phyloP scores from a whole-genome alignment of 805 yeast genomes.

The Teunomyces pallodes region DNA sequence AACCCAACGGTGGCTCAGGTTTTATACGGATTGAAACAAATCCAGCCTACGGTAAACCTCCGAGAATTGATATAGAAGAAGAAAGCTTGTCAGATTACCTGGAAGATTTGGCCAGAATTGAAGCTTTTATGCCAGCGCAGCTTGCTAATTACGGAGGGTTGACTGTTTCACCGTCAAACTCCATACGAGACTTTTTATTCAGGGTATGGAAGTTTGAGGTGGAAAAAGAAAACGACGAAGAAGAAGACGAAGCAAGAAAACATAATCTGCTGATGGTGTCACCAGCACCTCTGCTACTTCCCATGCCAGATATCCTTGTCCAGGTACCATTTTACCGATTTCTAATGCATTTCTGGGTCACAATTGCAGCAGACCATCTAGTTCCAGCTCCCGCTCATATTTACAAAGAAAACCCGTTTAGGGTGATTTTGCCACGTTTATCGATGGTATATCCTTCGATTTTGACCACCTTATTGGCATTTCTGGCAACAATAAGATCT shows the following conservation, averaged over 20 bases:
- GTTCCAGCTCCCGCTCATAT: constrained; percentile 63
- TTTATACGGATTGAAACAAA: neutral
- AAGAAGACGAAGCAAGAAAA: constrained; percentile 1
- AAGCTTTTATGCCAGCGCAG: constrained; percentile 19
- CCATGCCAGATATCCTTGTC: constrained; percentile 56
- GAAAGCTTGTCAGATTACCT: constrained; percentile 24
- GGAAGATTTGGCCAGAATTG: constrained; percentile 34
- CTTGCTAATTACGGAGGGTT: constrained; percentile 12
- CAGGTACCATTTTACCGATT: constrained; percentile 60
- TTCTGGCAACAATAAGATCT: constrained; percentile 33
- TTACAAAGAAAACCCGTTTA: constrained; percentile 65
- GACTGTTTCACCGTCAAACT: neutral
- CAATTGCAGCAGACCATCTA: constrained; percentile 56
- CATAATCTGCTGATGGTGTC: neutral
- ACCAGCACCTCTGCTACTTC: constrained; percentile 32
- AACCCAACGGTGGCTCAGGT: neutral
- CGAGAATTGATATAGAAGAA: neutral
- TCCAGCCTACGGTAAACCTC: neutral
- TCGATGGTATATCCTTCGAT: constrained; percentile 60
- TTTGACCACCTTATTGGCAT: constrained; percentile 52
- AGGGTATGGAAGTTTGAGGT: neutral
- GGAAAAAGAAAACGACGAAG: constrained; percentile 8
- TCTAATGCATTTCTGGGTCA: constrained; percentile 60
- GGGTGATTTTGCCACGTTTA: constrained; percentile 61
- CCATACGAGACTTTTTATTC: neutral